Conservation (phyloP, 345 rosid genomes). For the Kandelia obovata region DNA sequence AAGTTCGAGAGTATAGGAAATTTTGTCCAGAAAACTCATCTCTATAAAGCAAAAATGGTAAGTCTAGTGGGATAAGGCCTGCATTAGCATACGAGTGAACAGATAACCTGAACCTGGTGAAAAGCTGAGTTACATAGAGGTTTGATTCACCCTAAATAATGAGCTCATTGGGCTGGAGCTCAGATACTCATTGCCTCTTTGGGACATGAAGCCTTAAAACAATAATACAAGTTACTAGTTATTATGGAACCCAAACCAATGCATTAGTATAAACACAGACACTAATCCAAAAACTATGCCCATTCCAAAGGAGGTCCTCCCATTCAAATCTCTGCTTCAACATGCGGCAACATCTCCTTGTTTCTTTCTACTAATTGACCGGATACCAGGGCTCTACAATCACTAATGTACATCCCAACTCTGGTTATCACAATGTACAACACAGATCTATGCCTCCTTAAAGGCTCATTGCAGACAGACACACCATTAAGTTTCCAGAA, state of each 20-base stretch:
- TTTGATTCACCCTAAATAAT: too few relatives aligned
- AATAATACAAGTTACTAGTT: too few relatives aligned
- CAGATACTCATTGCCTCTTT: too few relatives aligned
- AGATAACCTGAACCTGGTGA: neutral
- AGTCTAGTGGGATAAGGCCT: neutral
- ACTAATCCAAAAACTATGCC: too few relatives aligned
- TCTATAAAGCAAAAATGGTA: neutral
- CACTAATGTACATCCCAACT: constrained; percentile 1
- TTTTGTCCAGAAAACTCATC: neutral
- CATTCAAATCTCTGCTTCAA: too few relatives aligned
- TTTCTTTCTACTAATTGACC: neutral
- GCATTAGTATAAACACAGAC: too few relatives aligned
- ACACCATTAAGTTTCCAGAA: neutral
- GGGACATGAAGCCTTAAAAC: too few relatives aligned
- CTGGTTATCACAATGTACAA: neutral
- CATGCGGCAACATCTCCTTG: neutral
- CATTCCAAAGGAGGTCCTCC: too few relatives aligned
- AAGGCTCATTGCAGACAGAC: neutral
- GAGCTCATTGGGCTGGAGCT: too few relatives aligned
- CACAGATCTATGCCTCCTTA: neutral
- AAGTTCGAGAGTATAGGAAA: neutral
- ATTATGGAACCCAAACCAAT: too few relatives aligned
- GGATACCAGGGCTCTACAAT: neutral
- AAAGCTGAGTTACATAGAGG: neutral
- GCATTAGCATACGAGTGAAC: neutral